These are phyloP conservation scores for Aaosphaeria pasadenensis DNA, from an alignment of 2,329 filamentous ascomycete species.

Conservation along the genomic window DNA sequence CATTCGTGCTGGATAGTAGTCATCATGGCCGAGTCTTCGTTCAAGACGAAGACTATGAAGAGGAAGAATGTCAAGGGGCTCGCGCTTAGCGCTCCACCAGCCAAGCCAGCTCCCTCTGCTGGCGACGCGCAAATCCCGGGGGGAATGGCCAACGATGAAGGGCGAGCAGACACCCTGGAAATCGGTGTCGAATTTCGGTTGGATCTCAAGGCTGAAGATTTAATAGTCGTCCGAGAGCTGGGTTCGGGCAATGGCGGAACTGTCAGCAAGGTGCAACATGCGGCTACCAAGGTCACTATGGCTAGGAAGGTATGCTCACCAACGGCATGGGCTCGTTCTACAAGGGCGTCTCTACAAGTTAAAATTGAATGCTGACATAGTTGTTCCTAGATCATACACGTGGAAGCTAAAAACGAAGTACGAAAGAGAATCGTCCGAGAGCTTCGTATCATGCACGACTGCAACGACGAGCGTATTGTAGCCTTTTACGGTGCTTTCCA, in stretches of 20 bases:
- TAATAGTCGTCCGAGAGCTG: slow-evolving; percentile 90
- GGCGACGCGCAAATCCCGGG: slow-evolving; percentile 64
- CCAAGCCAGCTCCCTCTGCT: slow-evolving; percentile 70
- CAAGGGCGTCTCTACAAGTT: too few species aligned
- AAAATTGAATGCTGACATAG: too few species aligned
- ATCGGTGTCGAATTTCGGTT: slow-evolving; percentile 97
- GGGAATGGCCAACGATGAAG: slow-evolving; percentile 57
- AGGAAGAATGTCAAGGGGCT: slow-evolving; percentile 98
- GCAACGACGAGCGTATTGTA: slow-evolving; percentile 94
- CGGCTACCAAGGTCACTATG: slow-evolving; percentile 94
- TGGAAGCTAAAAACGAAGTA: slow-evolving; percentile 96
- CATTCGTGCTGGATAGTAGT: neutral
- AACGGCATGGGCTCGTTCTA: too few species aligned
- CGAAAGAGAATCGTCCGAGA: slow-evolving; percentile 96
- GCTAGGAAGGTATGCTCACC: slow-evolving; percentile 75
- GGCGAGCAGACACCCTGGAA: slow-evolving; percentile 72
- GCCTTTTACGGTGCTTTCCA: slow-evolving; percentile 97
- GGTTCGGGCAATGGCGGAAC: slow-evolving; percentile 96
- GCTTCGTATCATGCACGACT: slow-evolving; percentile 97
- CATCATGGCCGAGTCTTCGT: slow-evolving; percentile 55
- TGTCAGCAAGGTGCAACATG: slow-evolving; percentile 95
- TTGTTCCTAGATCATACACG: slow-evolving; percentile 76
- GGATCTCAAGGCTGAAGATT: slow-evolving; percentile 85
- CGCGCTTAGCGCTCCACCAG: slow-evolving; percentile 74
- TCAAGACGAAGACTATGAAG: slow-evolving; percentile 81